A percentile compares a stretch with the other conserved stretches of the same genome.
These are phyloP conservation scores for Xylaria venustula DNA, from an alignment of 495 filamentous ascomycete species.

Conservation along the genomic window DNA sequence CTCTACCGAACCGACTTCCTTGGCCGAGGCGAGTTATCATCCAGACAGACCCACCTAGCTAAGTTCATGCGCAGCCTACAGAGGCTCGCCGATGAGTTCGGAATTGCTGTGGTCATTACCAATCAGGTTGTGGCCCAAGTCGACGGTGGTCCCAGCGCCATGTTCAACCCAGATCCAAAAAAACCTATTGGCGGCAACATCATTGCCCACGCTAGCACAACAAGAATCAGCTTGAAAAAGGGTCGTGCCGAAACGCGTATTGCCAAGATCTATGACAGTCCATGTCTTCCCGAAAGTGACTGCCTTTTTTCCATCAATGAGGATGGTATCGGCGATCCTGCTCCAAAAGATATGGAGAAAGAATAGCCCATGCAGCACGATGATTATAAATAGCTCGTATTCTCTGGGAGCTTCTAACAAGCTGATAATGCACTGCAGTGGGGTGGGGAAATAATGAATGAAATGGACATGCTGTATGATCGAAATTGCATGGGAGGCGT, in stretches of 20 bases:
- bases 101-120: constrained; percentile 97
- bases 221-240: constrained; percentile 86
- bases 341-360: constrained; percentile 92
- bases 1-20: constrained; percentile 95
- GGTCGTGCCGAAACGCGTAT: constrained; percentile 92
- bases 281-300: constrained; percentile 93
- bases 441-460: neutral
- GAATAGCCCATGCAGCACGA: constrained; percentile 23
- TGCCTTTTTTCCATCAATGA: constrained; percentile 96
- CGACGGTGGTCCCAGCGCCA: constrained; percentile 88
- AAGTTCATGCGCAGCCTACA: constrained; percentile 97
- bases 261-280: constrained; percentile 98
- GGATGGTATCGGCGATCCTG: constrained; percentile 94
- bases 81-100: constrained; percentile 93
- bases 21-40: constrained; percentile 88
- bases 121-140: constrained; percentile 99
- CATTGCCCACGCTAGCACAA: constrained; percentile 95
- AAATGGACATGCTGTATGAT: constrained; percentile 4
- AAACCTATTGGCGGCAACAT: constrained; percentile 99
- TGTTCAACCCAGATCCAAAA: constrained; percentile 99
- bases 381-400: neutral
- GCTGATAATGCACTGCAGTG: neutral
- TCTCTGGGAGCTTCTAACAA: neutral
- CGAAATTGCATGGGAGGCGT: constrained; percentile 14
- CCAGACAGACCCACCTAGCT: constrained; percentile 86